Evolutionary conservation across 768 basidiomycete genomes (phyloP), one percentile per base, ranked within the genome.

Genomic region (Lentinula guzmanii): DNA sequence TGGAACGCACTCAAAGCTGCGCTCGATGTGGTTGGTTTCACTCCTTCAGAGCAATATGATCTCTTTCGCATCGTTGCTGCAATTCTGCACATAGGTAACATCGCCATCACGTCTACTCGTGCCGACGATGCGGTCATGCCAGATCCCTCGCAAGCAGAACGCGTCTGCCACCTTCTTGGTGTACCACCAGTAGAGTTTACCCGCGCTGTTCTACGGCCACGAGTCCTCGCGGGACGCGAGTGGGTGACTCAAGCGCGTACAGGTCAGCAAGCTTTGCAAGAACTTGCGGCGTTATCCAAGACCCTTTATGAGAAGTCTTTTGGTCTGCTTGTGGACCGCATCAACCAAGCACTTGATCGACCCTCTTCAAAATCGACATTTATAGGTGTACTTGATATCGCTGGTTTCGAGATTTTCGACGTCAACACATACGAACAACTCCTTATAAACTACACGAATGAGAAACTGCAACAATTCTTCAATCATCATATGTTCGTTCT

Each of bases 401-500:
- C 97, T 6, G 97, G 97, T 8, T 99, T 99, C 75, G 97, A 99
- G 74, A 99, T 99, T 63, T 92, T 93, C 76, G 90, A 91, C 59
- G 80, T 89, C 68, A 98, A 98, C 72, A 90, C 90, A 8, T 99
- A 98, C 72, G 97, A 99, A 69, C 97, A 99, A 72, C 83, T 99
- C 31, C 83, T 96, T 67, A 99, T 99, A 84, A 99, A 99, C 70
- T 96, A 92, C 69, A 98, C 96, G 48, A 99, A 99, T 78, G 97
- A 99, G 82, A 96, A 91, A 70, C 82, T 98, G 8, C 96, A 98
- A 71, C 96, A 98, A 73, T 93, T 93, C 74, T 95, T 95, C 83
- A 99, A 98, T 69, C 94, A 98, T 74, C 97, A 98, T 72, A 98
- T 98, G 97, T 98, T 99, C 74, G 93, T 97, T 42, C 85, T 98